Base-by-base conservation (phyloP, 306 rosid species). In the Medicago lupulina region DNA sequence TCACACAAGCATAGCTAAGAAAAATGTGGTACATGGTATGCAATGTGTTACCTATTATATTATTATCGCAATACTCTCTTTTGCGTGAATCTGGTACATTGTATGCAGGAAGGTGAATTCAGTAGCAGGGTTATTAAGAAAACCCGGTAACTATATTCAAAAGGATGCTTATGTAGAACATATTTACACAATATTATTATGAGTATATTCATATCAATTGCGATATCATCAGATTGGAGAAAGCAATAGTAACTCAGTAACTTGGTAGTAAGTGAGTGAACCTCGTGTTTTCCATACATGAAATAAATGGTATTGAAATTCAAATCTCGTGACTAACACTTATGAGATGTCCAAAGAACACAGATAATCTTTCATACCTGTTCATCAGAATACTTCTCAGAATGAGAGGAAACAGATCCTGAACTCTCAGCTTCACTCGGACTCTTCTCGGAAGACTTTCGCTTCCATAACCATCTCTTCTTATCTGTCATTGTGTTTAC, bases 381-480 rank as follows among this genome's bases (percentile, higher is more conserved):
- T 41, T 92, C 97, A 74, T 90, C 97, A 3, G 93, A 92, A 82
- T 61, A 82, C 74, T 85, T 87, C 96, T 85, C 98, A 12, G 92
- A 87, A 74, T 88, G 86, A 3, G 97, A 89, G n/a, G 97, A 89
- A 74, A 80, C 81, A 7, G 99, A 90, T 79, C 91, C 97, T 19
- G 93, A 88, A 83, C 97, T 87, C 44, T 92, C 97, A 70, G 88
- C 86, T 85, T 93, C 96, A 0, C 90, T 89, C 0, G 96, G 68
- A 78, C 97, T 87, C 83, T 81, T 91, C 74, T 90, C 96, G 5
- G 97, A 89, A 74, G 92, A 88, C 78, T 82, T 92, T 70, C 87
- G 80, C 87, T 90, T 92, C 97, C 97, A 88, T 38, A 89, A 83
- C 97, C 97, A 92, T 82, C 85, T 88, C 82, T 90, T 88, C 67